Evolutionary conservation across 2,329 filamentous ascomycete species (phyloP).

Genomic region (Graphium sp.): DNA sequence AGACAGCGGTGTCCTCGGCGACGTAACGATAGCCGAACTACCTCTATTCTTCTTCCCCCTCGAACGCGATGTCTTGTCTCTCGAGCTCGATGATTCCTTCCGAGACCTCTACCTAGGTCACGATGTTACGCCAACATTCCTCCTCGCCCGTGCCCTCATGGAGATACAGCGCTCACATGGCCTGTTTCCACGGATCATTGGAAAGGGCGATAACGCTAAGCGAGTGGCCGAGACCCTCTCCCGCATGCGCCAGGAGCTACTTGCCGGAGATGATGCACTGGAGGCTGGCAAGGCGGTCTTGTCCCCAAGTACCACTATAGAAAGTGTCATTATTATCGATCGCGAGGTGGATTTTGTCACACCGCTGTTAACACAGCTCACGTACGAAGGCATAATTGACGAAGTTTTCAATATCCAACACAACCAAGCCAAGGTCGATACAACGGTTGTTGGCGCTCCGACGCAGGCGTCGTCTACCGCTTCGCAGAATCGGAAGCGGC

Average conservation of each 20-base stretch:
- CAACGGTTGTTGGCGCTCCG: constrained; percentile 67
- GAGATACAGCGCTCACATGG: constrained; percentile 81
- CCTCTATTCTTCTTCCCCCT: constrained; percentile 82
- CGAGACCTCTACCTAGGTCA: constrained; percentile 76
- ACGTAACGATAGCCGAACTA: constrained; percentile 76
- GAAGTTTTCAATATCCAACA: constrained; percentile 84
- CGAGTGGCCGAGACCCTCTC: constrained; percentile 71
- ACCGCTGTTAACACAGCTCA: constrained; percentile 80
- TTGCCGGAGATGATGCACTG: constrained; percentile 58
- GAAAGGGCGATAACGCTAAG: constrained; percentile 90
- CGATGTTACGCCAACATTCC: constrained; percentile 78
- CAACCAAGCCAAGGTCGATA: constrained; percentile 86
- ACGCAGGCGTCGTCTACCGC: constrained; percentile 42
- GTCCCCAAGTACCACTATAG: constrained; percentile 71
- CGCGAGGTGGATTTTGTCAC: constrained; percentile 91
- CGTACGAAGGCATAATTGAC: constrained; percentile 90
- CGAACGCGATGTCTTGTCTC: constrained; percentile 77
- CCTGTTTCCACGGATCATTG: constrained; percentile 83
- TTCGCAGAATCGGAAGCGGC: constrained; percentile 56
- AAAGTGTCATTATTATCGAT: constrained; percentile 88
- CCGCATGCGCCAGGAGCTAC: constrained; percentile 80
- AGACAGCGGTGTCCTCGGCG: constrained; percentile 81
- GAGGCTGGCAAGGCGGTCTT: constrained; percentile 48
- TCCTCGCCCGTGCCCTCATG: constrained; percentile 87
- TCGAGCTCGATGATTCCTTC: constrained; percentile 81